Conservation (phyloP, 257 asterid species). For the Ehretia macrophylla region DNA sequence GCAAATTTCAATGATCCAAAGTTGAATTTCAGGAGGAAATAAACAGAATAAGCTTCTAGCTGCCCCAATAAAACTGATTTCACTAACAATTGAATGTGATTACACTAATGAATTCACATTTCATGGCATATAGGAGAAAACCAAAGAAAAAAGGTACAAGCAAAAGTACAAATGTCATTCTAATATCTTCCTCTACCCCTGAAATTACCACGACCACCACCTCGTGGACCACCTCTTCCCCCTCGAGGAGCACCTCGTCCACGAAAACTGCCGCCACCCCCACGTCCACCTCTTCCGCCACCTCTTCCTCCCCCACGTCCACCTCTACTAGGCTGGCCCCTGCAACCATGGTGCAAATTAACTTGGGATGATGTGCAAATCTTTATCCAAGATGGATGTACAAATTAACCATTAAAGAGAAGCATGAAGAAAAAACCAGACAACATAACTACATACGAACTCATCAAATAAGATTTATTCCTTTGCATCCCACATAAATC, state of each 20-base stretch:
- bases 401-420: no score
- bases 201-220: constrained; percentile 49
- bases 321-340: constrained; percentile 56
- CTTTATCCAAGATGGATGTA: no score
- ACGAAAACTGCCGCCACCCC: constrained; percentile 51
- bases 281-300: constrained; percentile 46
- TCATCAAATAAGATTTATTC: no score
- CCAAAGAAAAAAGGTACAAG: neutral
- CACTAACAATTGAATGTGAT: neutral
- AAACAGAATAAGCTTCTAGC: neutral
- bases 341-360: constrained; percentile 13
- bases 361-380: no score
- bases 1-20: no score
- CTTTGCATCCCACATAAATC: no score
- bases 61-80: neutral
- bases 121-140: neutral
- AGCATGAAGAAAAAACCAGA: no score
- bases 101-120: neutral
- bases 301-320: constrained; percentile 59
- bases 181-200: constrained; percentile 75
- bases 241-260: constrained; percentile 62
- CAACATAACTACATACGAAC: no score
- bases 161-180: constrained; percentile 11
- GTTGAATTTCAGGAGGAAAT: neutral
- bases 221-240: constrained; percentile 63